These are phyloP conservation scores for Leersia perrieri DNA, from an alignment of 176 grass and related monocot species.

Conservation along the genomic window DNA sequence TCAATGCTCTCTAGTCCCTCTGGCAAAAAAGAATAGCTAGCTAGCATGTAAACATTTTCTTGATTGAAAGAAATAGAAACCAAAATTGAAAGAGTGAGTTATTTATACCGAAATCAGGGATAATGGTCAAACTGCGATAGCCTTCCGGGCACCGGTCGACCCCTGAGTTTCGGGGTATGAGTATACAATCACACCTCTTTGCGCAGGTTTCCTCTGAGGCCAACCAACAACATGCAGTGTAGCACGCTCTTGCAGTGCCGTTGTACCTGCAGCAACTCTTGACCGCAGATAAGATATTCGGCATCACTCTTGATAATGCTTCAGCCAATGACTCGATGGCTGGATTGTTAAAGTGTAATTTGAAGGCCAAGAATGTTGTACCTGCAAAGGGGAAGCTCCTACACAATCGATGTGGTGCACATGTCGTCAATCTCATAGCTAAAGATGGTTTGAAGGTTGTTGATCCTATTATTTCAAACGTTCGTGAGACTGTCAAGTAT, in stretches of 20 bases:
- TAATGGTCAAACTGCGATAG: too few relatives aligned
- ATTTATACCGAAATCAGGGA: too few relatives aligned
- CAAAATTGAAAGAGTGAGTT: too few relatives aligned
- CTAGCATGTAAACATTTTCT: not conserved
- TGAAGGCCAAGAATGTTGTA: not conserved
- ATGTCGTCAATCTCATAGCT: not conserved
- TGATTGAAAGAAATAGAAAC: not conserved
- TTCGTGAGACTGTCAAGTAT: not conserved
- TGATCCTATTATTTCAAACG: not conserved
- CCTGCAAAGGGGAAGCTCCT: not conserved
- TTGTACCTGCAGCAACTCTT: too few relatives aligned
- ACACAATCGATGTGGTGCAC: not conserved
- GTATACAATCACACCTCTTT: too few relatives aligned
- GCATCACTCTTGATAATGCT: not conserved
- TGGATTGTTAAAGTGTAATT: not conserved
- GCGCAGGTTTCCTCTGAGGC: too few relatives aligned
- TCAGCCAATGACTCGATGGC: not conserved
- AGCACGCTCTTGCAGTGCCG: too few relatives aligned
- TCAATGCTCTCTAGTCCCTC: not conserved
- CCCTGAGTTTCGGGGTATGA: too few relatives aligned
- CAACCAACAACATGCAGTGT: too few relatives aligned
- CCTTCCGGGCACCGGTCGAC: too few relatives aligned
- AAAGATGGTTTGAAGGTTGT: not conserved
- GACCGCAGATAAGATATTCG: not conserved
- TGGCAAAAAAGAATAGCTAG: not conserved